phyloP scores from a whole-genome alignment of 352 stramenopile genomes.

The Blastocystis sp. region DNA sequence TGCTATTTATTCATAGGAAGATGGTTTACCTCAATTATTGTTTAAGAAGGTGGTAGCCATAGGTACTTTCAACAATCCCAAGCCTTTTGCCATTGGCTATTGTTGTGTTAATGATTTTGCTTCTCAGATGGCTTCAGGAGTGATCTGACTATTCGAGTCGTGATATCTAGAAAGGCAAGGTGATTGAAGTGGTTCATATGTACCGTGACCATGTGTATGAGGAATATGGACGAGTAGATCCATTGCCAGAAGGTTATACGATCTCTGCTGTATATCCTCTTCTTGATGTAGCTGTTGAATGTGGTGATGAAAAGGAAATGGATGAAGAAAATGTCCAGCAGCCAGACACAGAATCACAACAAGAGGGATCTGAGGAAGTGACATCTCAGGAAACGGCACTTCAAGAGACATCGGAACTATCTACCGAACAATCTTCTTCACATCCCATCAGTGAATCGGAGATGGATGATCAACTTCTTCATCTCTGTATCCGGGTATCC shows the following conservation, averaged over 20 bases:
- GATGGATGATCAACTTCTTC: slow-evolving; percentile 26
- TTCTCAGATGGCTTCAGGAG: background rate
- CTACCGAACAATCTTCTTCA: background rate
- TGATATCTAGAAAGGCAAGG: slow-evolving; percentile 38
- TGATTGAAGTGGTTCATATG: slow-evolving; percentile 32
- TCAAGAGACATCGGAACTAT: background rate
- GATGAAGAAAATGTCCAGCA: background rate
- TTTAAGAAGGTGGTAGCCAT: slow-evolving; percentile 33
- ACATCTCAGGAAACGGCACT: background rate
- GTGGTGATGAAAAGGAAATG: background rate
- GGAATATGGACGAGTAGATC: background rate
- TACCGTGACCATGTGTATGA: slow-evolving; percentile 18
- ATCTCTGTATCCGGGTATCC: slow-evolving; percentile 8
- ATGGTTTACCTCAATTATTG: slow-evolving; percentile 15
- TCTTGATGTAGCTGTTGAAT: background rate
- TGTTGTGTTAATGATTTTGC: slow-evolving; percentile 10
- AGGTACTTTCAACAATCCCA: background rate
- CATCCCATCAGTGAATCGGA: background rate
- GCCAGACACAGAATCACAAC: background rate
- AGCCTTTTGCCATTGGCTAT: slow-evolving; percentile 43
- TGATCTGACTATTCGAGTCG: background rate
- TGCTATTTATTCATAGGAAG: background rate
- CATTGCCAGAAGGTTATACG: background rate
- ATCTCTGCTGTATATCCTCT: background rate
- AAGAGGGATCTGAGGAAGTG: background rate